phyloP scores from a whole-genome alignment of 345 rosid genomes.

The Psidium friedrichsthalianum region DNA sequence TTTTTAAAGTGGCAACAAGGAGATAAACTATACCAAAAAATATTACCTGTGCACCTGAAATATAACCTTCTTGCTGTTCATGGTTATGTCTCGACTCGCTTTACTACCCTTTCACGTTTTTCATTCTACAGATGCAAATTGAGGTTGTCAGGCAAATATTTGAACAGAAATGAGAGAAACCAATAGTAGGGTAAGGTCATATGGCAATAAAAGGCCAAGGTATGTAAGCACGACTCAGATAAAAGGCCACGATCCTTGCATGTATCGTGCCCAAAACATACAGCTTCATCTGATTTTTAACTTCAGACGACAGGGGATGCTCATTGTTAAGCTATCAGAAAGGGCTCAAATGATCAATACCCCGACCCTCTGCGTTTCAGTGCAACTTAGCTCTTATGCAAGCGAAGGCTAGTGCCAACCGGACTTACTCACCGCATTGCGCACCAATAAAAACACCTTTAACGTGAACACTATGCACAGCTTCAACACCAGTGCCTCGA shows the following conservation, averaged over 20 bases:
- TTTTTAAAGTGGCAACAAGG: neutral
- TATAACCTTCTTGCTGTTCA: constrained; percentile 90
- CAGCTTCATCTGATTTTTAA: neutral
- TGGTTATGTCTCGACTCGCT: constrained; percentile 90
- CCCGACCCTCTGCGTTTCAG: neutral
- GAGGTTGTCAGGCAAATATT: neutral
- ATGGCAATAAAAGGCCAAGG: neutral
- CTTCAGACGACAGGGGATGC: neutral
- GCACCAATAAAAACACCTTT: neutral
- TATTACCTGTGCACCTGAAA: constrained; percentile 90
- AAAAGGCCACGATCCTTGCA: neutral
- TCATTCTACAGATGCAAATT: constrained; percentile 47
- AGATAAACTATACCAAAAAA: neutral
- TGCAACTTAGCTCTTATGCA: neutral
- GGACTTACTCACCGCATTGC: neutral
- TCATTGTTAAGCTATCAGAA: neutral
- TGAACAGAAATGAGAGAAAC: neutral
- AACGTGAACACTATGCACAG: neutral
- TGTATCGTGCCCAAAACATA: neutral
- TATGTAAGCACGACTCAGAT: neutral
- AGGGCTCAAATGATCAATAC: neutral
- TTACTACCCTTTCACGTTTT: constrained; percentile 91
- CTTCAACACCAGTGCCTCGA: neutral
- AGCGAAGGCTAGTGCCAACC: neutral
- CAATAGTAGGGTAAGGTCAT: neutral